These are phyloP conservation scores for Paraphoma chrysanthemicola DNA, from an alignment of 2,329 filamentous ascomycete genomes.

Conservation along the genomic window DNA sequence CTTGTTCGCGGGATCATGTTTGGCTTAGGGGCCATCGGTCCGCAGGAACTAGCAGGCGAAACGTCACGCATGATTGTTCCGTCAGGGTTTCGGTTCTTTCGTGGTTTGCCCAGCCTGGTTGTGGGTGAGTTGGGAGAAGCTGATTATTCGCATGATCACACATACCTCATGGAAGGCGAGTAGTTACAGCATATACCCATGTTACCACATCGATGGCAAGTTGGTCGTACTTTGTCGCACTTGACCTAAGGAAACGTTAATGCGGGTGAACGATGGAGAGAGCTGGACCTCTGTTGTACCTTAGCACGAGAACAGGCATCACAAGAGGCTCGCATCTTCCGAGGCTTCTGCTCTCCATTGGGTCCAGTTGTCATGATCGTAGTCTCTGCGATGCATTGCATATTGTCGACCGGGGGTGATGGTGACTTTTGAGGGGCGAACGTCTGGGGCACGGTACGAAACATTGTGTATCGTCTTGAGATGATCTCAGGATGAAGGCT, in stretches of 20 bases:
- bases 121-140: slow-evolving; percentile 18
- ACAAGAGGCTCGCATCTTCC: slow-evolving; percentile 48
- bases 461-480: slow-evolving; percentile 32
- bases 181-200: slow-evolving; percentile 50
- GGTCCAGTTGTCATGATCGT: slow-evolving; percentile 28
- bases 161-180: slow-evolving; percentile 49
- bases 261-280: no score
- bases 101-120: slow-evolving; percentile 43
- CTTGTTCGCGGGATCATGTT: slow-evolving; percentile 42
- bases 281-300: slow-evolving; percentile 10
- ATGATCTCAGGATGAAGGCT: slow-evolving; percentile 19
- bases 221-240: slow-evolving; percentile 47
- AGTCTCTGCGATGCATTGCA: slow-evolving; percentile 26
- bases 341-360: slow-evolving; percentile 37
- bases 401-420: slow-evolving; percentile 33
- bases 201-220: slow-evolving; percentile 45
- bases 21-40: slow-evolving; percentile 34
- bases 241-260: slow-evolving; percentile 35
- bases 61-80: slow-evolving; percentile 44
- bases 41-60: slow-evolving; percentile 41
- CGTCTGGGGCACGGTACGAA: slow-evolving; percentile 37
- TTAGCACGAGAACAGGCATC: slow-evolving; percentile 49
- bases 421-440: slow-evolving; percentile 28
- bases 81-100: slow-evolving; percentile 47
- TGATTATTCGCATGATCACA: background rate